Evolutionary conservation across 257 asterid genomes (phyloP).

Genomic region (Euphrasia confusa): DNA sequence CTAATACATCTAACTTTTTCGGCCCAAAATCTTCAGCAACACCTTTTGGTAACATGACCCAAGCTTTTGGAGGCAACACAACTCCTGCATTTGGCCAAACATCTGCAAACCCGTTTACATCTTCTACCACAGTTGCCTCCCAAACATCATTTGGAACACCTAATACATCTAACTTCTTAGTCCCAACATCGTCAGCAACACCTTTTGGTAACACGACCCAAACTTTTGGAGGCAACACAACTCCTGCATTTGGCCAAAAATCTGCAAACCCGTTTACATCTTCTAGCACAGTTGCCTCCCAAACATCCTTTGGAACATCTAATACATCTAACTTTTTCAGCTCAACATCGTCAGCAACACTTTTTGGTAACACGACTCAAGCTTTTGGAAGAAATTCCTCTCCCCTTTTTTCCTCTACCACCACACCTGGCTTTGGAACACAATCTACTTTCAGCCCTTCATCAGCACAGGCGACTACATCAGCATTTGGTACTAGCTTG

Average conservation of each 20-base stretch:
- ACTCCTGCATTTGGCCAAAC: constrained; percentile 63
- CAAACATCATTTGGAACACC: constrained; percentile 57
- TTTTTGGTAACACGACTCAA: constrained; percentile 55
- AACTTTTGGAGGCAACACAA: constrained; percentile 44
- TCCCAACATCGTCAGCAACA: constrained; percentile 50
- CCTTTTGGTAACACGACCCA: constrained; percentile 54
- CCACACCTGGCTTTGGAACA: constrained; percentile 64
- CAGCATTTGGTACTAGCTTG: constrained; percentile 56
- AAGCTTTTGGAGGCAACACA: constrained; percentile 47
- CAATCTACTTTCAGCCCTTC: constrained; percentile 68
- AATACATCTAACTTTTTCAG: constrained; percentile 58
- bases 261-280: constrained; percentile 68
- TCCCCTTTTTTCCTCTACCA: constrained; percentile 53
- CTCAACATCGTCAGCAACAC: constrained; percentile 48
- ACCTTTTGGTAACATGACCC: constrained; percentile 52
- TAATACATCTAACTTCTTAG: constrained; percentile 53
- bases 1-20: constrained; percentile 55
- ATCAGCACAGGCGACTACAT: constrained; percentile 52
- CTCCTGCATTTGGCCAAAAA: constrained; percentile 11
- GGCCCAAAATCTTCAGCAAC: constrained; percentile 56
- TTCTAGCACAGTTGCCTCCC: constrained; percentile 50
- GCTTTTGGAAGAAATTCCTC: constrained; percentile 56
- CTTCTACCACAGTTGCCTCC: constrained; percentile 59
- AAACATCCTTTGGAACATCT: constrained; percentile 56
- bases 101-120: constrained; percentile 73